Evolutionary conservation across 2,329 filamentous ascomycete species (phyloP), one percentile per base, ranked within the genome.

Genomic region (Talaromyces amestolkiae): DNA sequence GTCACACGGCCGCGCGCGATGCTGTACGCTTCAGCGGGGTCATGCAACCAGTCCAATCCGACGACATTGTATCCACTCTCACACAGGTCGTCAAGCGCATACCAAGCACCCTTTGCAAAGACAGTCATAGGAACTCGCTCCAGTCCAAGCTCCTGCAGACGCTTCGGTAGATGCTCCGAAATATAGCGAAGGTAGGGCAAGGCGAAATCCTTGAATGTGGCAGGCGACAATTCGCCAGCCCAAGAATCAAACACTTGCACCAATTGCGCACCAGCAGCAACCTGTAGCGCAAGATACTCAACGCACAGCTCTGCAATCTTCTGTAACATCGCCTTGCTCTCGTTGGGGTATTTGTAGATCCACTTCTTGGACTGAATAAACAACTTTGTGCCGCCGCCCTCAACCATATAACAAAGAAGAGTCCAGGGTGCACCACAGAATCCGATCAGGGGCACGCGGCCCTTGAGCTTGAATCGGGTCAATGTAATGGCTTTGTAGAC

Each of bases 401-500:
- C 95, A 19, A 98, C 92, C 95, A 99, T 99, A 82, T 99, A 99
- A 82, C 94, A 97, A 74, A 99, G 86, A 66, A 99, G 80, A 2
- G 95, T 99, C 92, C 95, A 99, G 0, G 95, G 95, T 8, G 95
- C 93, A 63, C 95, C 95, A 73, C 93, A 97, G 82, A 99, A 99
- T 41, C 95, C 95, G 76, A 97, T 96, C 69, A 99, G 81, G 6
- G 95, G 95, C 37, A 99, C 95, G 54, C 93, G 85, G 0, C 95
- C 95, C 58, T 89, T 85, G 61, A 99, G 81, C 83, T 97, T 97
- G 77, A 91, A 85, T 70, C 95, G 85, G 31, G 95, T 98, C 73
- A 97, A 78, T 0, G 93, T 96, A 69, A 99, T 96, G 19, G 94
- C 95, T 74, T 93, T 89, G 84, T 97, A 99, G 13, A 99, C 95